Base-by-base conservation (phyloP, 2,329 filamentous ascomycete genomes). In the Fusarium irregulare region DNA sequence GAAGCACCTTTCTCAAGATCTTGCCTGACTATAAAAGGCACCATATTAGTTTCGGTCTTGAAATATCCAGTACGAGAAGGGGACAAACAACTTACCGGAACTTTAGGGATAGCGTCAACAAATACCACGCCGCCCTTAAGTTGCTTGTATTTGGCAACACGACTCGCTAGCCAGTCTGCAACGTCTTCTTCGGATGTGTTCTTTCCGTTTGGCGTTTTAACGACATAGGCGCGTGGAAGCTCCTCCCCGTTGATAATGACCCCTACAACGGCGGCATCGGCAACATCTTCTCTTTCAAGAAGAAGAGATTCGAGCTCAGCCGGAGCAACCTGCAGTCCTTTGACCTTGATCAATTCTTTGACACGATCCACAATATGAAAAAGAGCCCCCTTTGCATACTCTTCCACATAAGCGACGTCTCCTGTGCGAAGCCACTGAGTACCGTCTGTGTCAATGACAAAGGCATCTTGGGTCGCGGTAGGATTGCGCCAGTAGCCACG, bases 401-500 rank as follows among this genome's bases (percentile, higher is more conserved):
- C 84, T 55, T 89, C 83, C 66, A 93, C 85, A 73, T 88, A 91
- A 18, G 88, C 91, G 51, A 94, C 86, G 71, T 94, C 92, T 4
- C 92, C 92, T 1, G 92, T 94, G 75, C 88, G 89, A 65, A 94
- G 79, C 92, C 92, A 94, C 20, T 89, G 80, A 30, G 81, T 84
- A 47, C 84, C 85, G 62, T 84, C 80, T 3, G 76, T 64, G 64
- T 87, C 85, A 8, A 78, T 73, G 32, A 81, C 78, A 4, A 85
- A 73, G 1, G 90, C 89, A 46, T 89, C 86, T 14, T 79, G 79
- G 1, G 92, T 94, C 3, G 91, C 92, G 45, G 88, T 83, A 0
- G 88, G 85, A 64, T 91, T 93, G 45, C 85, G 83, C 90, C 92
- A 95, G 79, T 97, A 97, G 8, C 91, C 90, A 64, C 87, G 88